phyloP scores from a whole-genome alignment of 148 eudicot genomes.

The Nyssa sinensis region DNA sequence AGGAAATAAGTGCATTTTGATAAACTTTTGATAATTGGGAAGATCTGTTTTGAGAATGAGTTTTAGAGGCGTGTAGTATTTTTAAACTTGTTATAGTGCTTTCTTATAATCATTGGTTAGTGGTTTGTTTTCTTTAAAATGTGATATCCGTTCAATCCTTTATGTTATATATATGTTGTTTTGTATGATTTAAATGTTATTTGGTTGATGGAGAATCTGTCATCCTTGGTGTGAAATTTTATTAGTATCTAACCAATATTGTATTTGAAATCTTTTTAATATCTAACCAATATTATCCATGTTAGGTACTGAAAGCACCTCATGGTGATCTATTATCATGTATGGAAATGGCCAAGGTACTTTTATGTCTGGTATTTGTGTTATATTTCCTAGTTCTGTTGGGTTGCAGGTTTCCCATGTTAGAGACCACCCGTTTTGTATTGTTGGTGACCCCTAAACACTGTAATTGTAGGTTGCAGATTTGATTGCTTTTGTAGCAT shows the following conservation, averaged over 20 bases:
- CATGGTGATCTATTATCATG: conserved; percentile 79
- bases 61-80: background rate
- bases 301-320: conserved; percentile 88
- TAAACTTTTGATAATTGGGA: background rate
- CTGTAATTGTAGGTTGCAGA: conserved; percentile 70
- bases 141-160: background rate
- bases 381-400: background rate
- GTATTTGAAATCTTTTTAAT: background rate
- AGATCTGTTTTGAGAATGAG: background rate
- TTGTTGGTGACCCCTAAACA: conserved; percentile 8
- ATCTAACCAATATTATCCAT: background rate
- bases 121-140: background rate
- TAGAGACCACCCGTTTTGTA: background rate
- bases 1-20: background rate
- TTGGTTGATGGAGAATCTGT: background rate
- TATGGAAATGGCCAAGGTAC: conserved; percentile 97
- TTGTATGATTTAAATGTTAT: background rate
- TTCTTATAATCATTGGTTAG: background rate
- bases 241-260: background rate
- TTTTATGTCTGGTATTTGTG: background rate
- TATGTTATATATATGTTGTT: background rate
- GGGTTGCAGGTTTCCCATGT: background rate
- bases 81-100: background rate
- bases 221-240: background rate
- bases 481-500: conserved; percentile 89